Base-by-base conservation (phyloP, 108 stramenopile species). In the Stephanodiscus triporus region DNA sequence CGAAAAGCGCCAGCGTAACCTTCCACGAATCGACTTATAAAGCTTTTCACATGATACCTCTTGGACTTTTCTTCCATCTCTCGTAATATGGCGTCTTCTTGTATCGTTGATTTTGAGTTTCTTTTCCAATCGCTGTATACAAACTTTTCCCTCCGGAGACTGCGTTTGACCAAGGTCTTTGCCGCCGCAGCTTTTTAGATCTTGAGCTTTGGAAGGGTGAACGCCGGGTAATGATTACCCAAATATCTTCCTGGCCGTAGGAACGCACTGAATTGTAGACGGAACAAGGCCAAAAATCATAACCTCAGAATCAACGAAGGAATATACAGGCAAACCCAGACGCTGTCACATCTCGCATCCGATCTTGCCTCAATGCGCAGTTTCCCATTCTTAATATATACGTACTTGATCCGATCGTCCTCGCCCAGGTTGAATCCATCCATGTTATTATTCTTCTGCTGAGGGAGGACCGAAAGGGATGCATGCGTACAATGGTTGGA, bases 371-470 rank as follows among this genome's bases (percentile, higher is more conserved):
- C 89, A 66, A 96, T 91, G 51, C 90, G 83, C 11, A 96, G 76
- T 63, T 88, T 90, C 38, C 84, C 87, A 77, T 96, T 85, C 65
- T 86, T 84, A 30, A 93, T 86, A 48, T 83, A 88, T 38, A 93
- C 89, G 26, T 70, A 77, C 54, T 81, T 75, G 24, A 96, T 87
- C 14, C 76, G 63, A 62, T 95, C 93, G 74, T 93, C 92, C 27
- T 85, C 84, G 26, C 95, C 95, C 80, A 96, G 70, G 61, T 93
- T 84, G 68, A 89, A 96, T n/a, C 93, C 93, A 66, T 86, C 89
- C 63, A 81, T 79, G 19, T 86, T 82, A 36, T 93, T 91, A 60
- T 88, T 78, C 20, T 88, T 78, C 67, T 91, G 89, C 47, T 88
- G 82, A 13, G 91, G 91, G 36, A 89, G 89, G 37, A 91, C 91